These are phyloP conservation scores for Parascedosporium putredinis DNA, from an alignment of 2,329 filamentous ascomycete genomes.

Conservation along the genomic window DNA sequence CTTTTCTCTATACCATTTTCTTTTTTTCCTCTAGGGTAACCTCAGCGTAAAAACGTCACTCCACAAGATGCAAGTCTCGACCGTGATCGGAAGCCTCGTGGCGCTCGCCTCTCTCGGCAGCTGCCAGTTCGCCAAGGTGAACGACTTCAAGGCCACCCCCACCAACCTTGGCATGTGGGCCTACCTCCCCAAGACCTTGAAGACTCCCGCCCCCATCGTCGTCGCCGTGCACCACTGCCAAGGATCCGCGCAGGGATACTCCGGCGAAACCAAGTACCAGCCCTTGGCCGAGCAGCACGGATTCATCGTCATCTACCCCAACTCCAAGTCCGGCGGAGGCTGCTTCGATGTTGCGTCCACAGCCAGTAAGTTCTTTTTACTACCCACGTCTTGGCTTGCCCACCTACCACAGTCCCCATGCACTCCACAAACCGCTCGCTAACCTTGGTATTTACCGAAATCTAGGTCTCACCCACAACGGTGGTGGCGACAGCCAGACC, in stretches of 20 bases:
- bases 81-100: neutral
- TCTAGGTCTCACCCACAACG: slow-evolving; percentile 33
- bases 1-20: no score
- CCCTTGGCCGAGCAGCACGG: slow-evolving; percentile 40
- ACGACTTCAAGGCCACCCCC: neutral
- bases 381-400: no score
- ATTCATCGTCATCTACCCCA: slow-evolving; percentile 37
- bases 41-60: no score
- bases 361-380: slow-evolving; percentile 17
- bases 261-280: slow-evolving; percentile 39
- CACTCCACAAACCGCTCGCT: no score
- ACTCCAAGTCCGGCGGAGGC: slow-evolving; percentile 24
- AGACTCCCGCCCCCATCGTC: slow-evolving; percentile 36
- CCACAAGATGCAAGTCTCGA: neutral
- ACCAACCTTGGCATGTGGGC: neutral
- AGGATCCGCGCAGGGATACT: slow-evolving; percentile 39
- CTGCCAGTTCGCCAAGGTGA: neutral
- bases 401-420: no score
- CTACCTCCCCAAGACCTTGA: slow-evolving; percentile 15
- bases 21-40: neutral
- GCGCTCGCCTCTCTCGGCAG: neutral
- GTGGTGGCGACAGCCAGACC: slow-evolving; percentile 37
- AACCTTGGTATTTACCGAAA: no score
- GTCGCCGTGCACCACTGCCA: slow-evolving; percentile 48
- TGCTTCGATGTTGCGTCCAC: slow-evolving; percentile 51